Evolutionary conservation across 2,329 filamentous ascomycete genomes (phyloP), one percentile per base, ranked within the genome.

Genomic region (Thielaviopsis punctulata): DNA sequence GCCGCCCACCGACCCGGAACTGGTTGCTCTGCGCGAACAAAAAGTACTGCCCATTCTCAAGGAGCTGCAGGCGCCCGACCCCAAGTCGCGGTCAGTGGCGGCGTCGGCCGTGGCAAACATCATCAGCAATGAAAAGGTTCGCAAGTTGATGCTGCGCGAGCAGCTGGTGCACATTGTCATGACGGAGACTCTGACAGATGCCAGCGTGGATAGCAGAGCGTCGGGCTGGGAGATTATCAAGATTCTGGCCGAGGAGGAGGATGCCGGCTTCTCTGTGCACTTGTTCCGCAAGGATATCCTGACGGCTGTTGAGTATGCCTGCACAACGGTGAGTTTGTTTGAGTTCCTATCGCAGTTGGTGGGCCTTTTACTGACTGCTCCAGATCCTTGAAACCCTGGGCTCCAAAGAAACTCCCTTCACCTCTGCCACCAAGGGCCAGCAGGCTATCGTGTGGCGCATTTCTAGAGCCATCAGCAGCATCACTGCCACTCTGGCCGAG

Each of bases 181-280:
- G 55, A 77, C 72, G 27, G 76, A 82, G 66, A 81, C 77, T 25
- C 65, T 84, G 52, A 79, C 77, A 22, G 80, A 84, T 60, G 66
- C 72, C 36, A 76, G 71, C 53, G 67, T 81, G 50, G 79, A 83
- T 64, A 78, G 77, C 58, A 71, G 76, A 47, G 75, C 78, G 44
- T 76, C 79, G 19, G 80, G 78, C n/a, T 84, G 80, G 80, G 73
- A 75, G 12, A 80, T 83, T 57, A 66, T 84, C 50, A 71, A 73
- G 57, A 72, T 77, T 43, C 68, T 84, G 51, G 75, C 73, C 2
- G 68, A 75, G 56, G 75, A 81, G 60, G 80, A 84, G 62, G 79
- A 81, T 58, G 68, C 73, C 12, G 80, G 82, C 59, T 83, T 84
- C 55, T 80, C 77, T 56, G 67, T 84, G 19, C 79, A 84, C 58